Percentiles rank a stretch among this genome's conserved stretches.
These are phyloP conservation scores for Alternaria viburni DNA, from an alignment of 2,329 filamentous ascomycete species.

Conservation along the genomic window DNA sequence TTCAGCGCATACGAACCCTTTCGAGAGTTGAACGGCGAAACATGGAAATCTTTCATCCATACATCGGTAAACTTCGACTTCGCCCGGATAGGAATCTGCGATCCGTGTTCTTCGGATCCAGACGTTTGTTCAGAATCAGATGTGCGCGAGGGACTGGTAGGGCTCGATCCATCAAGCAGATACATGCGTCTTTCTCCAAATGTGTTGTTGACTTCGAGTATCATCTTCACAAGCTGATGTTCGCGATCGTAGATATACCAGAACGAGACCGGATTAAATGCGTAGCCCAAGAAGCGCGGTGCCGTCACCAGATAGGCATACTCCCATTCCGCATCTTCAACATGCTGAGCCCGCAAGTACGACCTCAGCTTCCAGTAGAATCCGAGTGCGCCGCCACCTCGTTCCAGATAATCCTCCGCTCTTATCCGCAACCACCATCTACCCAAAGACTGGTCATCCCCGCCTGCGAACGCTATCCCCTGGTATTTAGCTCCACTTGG, in stretches of 20 bases:
- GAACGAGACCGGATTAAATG: constrained; percentile 78
- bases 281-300: constrained; percentile 70
- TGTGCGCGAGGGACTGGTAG: constrained; percentile 36
- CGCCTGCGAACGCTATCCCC: constrained; percentile 21
- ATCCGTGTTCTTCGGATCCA: constrained; percentile 3
- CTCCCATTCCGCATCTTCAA: constrained; percentile 66
- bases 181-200: constrained; percentile 76
- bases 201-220: constrained; percentile 78
- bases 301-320: constrained; percentile 75
- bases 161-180: constrained; percentile 55
- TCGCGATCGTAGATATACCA: constrained; percentile 75
- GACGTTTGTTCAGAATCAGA: constrained; percentile 12
- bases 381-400: constrained; percentile 59
- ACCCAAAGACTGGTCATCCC: constrained; percentile 37
- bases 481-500: constrained; percentile 55
- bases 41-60: constrained; percentile 76
- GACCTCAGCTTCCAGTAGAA: constrained; percentile 68
- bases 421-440: constrained; percentile 66
- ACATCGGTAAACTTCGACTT: constrained; percentile 54
- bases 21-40: constrained; percentile 73
- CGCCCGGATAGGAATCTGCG: neutral
- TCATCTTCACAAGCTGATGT: constrained; percentile 66
- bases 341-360: constrained; percentile 65
- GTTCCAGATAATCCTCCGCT: constrained; percentile 66
- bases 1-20: constrained; percentile 57